Evolutionary conservation across 140 eudicot genomes (phyloP), one percentile per base, ranked within the genome.

Genomic region (Bidens hawaiensis): DNA sequence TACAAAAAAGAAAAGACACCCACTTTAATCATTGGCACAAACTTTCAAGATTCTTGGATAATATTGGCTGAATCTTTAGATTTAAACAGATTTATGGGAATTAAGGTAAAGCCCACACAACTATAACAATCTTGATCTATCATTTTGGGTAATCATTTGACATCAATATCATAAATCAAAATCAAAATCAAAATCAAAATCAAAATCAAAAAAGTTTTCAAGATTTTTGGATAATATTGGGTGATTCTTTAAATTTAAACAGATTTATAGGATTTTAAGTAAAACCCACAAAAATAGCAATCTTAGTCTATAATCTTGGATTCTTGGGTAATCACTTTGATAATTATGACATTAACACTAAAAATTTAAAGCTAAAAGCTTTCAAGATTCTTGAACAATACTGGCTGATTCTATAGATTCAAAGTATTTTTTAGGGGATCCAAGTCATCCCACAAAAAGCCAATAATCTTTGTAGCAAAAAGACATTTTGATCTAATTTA

Each of bases 1-100:
- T 53, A 72, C 47, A 56, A 72, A 74, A 77, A 80, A 79, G n/a
- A n/a, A 60, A 68, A 78, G 51, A 69, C 40, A 67, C 47, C 63
- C 56, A 47, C 81, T 84, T 74, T 68, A 59, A 74, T 69, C 71
- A 74, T 68, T 43, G 64, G 54, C 42, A 43, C 36, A 62, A 62
- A 75, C 50, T 60, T 61, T 62, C 19, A 52, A 60, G 63, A 71
- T 61, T 61, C 69, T 48, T 61, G 60, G 51, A 46, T 56, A 68
- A 68, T 8, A 14, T 13, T 38, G 41, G 54, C 14, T 40, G 64
- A 62, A 17, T 62, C 64, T 38, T 38, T 62, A 14, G n/a, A n/a
- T n/a, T n/a, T 69, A 50, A 16, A 62, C 64, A 42, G 51, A 18
- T 38, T 61, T 24, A 50, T 36, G 50, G 24, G 25, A n/a, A n/a